Evolutionary conservation across 2,329 filamentous ascomycete genomes (phyloP).

Genomic region (Diaporthe batatas): DNA sequence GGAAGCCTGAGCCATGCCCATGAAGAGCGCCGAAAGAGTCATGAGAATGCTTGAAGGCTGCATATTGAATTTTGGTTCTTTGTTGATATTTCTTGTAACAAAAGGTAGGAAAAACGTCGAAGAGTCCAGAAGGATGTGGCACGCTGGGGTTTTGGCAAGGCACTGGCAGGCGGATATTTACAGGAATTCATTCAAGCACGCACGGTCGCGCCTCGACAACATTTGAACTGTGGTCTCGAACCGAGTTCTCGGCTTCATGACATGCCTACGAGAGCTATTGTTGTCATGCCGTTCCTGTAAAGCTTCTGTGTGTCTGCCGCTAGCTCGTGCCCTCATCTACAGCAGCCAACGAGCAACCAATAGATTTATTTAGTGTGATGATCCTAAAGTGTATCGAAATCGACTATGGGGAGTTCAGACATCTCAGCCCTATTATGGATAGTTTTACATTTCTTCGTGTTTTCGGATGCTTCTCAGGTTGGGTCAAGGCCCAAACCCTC

Average conservation of each 20-base stretch:
- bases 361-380: background rate
- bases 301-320: background rate
- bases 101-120: background rate
- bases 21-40: background rate
- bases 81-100: background rate
- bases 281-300: background rate
- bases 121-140: background rate
- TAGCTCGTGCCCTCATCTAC: background rate
- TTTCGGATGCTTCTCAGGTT: background rate
- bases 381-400: background rate
- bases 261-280: background rate
- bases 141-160: background rate
- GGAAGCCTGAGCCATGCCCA: background rate
- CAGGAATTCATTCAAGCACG: background rate
- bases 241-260: background rate
- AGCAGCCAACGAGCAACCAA: background rate
- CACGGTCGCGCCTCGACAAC: background rate
- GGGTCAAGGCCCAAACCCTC: background rate
- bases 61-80: background rate
- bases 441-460: background rate
- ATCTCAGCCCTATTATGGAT: background rate
- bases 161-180: background rate
- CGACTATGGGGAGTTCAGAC: background rate
- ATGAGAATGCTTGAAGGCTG: conserved; percentile 5
- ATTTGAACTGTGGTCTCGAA: background rate